phyloP scores from a whole-genome alignment of 768 basidiomycete genomes.

The Lentinula raphanica region DNA sequence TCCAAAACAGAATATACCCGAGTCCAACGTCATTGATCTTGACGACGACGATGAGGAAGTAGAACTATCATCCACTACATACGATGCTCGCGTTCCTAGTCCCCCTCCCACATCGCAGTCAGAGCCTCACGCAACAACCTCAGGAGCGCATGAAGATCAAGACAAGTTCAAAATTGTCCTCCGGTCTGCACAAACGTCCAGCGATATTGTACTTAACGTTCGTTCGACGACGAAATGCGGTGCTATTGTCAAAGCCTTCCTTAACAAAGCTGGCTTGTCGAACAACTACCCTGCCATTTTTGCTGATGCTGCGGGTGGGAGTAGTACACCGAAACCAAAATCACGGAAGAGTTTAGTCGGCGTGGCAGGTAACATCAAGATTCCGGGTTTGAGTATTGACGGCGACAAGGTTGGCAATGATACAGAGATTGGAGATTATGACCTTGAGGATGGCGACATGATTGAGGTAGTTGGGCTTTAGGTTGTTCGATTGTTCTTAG shows the following conservation, averaged over 20 bases:
- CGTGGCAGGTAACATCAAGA: conserved; percentile 25
- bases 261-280: conserved; percentile 61
- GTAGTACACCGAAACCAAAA: conserved; percentile 17
- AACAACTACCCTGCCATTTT: conserved; percentile 41
- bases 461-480: conserved; percentile 60
- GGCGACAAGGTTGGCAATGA: conserved; percentile 65
- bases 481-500: too few relatives aligned
- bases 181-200: conserved; percentile 49
- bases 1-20: conserved; percentile 7
- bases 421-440: conserved; percentile 57
- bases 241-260: conserved; percentile 68
- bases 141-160: conserved; percentile 25
- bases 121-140: neutral
- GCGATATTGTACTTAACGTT: conserved; percentile 60
- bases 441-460: conserved; percentile 76
- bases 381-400: conserved; percentile 57
- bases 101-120: conserved; percentile 6
- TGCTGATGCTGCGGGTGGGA: conserved; percentile 18
- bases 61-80: conserved; percentile 22
- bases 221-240: conserved; percentile 73
- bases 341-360: conserved; percentile 23
- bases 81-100: conserved; percentile 14
- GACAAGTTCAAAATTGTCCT: conserved; percentile 63
- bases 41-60: conserved; percentile 11
- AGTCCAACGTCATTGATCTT: conserved; percentile 7